Conservation (phyloP, 768 basidiomycete genomes). For the Lanmaoa rubissima region DNA sequence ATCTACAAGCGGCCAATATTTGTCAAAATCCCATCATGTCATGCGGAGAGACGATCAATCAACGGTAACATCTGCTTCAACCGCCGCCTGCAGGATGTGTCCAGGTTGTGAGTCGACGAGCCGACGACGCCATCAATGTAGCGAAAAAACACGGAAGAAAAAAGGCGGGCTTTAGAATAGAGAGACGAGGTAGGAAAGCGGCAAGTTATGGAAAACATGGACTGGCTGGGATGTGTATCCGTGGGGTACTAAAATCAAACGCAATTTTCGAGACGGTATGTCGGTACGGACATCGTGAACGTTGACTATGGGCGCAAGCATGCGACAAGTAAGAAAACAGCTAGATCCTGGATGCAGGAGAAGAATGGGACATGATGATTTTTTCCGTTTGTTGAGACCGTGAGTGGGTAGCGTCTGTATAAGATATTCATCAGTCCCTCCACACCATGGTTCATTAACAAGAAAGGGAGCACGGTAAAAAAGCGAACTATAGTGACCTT, state of each 20-base stretch:
- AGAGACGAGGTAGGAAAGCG: neutral
- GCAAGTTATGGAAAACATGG: neutral
- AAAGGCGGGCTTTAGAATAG: neutral
- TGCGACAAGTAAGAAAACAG: conserved; percentile 1
- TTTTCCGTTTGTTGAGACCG: neutral
- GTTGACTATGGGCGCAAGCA: neutral
- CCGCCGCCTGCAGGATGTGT: no score
- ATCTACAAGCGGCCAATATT: neutral
- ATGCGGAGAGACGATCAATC: neutral
- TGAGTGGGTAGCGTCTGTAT: neutral
- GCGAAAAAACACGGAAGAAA: neutral
- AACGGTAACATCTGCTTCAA: no score
- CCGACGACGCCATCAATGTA: neutral
- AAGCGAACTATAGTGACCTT: neutral
- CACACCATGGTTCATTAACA: neutral
- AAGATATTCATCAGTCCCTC: neutral
- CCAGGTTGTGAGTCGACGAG: neutral
- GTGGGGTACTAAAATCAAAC: conserved; percentile 7
- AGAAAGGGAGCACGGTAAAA: neutral
- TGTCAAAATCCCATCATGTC: neutral
- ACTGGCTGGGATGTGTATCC: neutral
- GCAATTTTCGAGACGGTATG: neutral
- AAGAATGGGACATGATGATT: neutral
- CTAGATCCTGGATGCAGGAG: neutral
- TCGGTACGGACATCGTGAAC: neutral